Percentiles rank a stretch among this genome's conserved stretches.
phyloP scores from a whole-genome alignment of 768 basidiomycete genomes.

The Calocybe cyanea region DNA sequence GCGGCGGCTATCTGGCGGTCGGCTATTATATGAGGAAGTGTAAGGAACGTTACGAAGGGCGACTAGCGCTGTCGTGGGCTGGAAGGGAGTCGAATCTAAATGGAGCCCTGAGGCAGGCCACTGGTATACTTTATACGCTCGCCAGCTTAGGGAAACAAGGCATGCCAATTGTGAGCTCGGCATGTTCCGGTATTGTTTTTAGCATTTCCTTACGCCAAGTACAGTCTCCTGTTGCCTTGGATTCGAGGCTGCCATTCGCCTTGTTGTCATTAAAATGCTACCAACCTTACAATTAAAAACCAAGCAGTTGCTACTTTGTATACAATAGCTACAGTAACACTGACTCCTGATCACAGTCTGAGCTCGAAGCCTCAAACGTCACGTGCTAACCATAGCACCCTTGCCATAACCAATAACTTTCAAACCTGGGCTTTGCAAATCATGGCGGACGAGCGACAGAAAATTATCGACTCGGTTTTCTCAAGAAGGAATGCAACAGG shows the following conservation, averaged over 20 bases:
- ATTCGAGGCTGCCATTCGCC: too few species aligned
- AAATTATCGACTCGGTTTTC: constrained; percentile 84
- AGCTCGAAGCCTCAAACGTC: too few species aligned
- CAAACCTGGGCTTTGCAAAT: too few species aligned
- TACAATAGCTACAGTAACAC: too few species aligned
- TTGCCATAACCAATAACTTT: not conserved
- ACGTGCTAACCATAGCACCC: not conserved
- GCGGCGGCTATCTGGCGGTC: constrained; percentile 17
- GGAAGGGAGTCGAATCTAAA: not conserved
- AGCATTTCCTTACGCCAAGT: not conserved
- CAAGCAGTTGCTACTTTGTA: too few species aligned
- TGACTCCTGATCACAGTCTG: too few species aligned
- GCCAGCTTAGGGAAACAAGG: constrained; percentile 18
- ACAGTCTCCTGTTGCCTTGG: too few species aligned
- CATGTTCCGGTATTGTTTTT: constrained; percentile 36
- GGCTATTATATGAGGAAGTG: constrained; percentile 14
- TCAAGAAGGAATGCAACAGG: constrained; percentile 63
- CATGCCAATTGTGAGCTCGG: constrained; percentile 23
- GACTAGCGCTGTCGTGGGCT: constrained; percentile 30
- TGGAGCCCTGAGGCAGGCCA: not conserved
- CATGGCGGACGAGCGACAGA: constrained; percentile 53
- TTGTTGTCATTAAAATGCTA: too few species aligned
- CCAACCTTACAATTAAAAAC: too few species aligned
- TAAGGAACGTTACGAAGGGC: constrained; percentile 20
- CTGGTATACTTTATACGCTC: constrained; percentile 11